These are phyloP conservation scores for Phytopythium cucurbitacearum DNA, from an alignment of 352 stramenopile species.

Conservation along the genomic window DNA sequence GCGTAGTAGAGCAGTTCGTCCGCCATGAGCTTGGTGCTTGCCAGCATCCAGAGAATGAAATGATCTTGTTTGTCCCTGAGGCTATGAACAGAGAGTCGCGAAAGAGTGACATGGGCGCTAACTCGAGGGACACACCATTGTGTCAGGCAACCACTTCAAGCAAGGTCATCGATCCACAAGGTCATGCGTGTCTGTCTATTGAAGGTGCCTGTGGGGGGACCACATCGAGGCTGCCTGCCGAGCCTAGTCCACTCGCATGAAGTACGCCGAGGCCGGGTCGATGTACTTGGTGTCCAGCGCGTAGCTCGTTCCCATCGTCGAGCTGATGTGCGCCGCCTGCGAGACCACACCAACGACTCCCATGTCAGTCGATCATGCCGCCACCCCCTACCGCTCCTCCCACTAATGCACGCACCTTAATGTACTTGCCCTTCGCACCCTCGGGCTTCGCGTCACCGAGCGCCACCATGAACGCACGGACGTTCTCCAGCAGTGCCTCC, in stretches of 20 bases:
- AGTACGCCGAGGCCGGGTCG: conserved; percentile 75
- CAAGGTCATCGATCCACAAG: no score
- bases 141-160: no score
- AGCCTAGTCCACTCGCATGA: conserved; percentile 82
- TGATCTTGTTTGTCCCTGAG: not conserved
- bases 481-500: conserved; percentile 89
- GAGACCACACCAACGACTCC: not conserved
- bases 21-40: conserved; percentile 41
- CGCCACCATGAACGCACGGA: conserved; percentile 90
- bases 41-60: conserved; percentile 2
- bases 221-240: conserved; percentile 3
- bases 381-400: no score
- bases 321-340: conserved; percentile 78
- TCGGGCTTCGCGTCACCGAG: conserved; percentile 90
- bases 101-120: no score
- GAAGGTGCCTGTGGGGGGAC: not conserved
- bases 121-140: not conserved
- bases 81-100: no score
- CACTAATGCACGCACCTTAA: conserved; percentile 43
- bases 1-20: conserved; percentile 73
- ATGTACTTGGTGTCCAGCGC: conserved; percentile 81
- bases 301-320: conserved; percentile 79
- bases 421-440: conserved; percentile 92
- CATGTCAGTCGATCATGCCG: not conserved
- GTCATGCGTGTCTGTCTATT: conserved; percentile 7